A percentile compares a stretch with the other conserved stretches of the same genome.
phyloP scores from a whole-genome alignment of 805 yeast species.

The Saturnispora dispora region DNA sequence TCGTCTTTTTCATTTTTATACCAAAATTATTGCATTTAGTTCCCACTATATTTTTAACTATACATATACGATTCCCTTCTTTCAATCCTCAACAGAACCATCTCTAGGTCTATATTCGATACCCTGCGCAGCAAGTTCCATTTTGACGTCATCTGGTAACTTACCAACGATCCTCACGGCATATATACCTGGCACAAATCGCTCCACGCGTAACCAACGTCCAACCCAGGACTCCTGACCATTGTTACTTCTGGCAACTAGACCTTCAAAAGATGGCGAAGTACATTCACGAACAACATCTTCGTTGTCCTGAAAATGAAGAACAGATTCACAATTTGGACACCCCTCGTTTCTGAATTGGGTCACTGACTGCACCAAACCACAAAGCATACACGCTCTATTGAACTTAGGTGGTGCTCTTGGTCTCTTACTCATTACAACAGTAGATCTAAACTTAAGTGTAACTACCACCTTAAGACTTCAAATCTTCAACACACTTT shows the following conservation, averaged over 20 bases:
- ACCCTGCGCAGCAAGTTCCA: constrained; percentile 64
- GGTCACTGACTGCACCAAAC: constrained; percentile 72
- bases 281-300: constrained; percentile 84
- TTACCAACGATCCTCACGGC: constrained; percentile 92
- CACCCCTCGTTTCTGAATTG: constrained; percentile 80
- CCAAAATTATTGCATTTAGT: neutral
- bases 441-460: neutral
- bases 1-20: neutral
- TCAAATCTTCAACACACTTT: neutral
- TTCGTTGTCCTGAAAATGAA: constrained; percentile 70
- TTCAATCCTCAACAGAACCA: constrained; percentile 49
- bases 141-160: constrained; percentile 76
- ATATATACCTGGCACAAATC: constrained; percentile 80
- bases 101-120: constrained; percentile 89
- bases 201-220: constrained; percentile 86
- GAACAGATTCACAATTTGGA: constrained; percentile 89
- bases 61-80: neutral
- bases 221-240: constrained; percentile 84
- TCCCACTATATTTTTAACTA: neutral
- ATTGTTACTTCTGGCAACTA: constrained; percentile 83
- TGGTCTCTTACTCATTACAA: constrained; percentile 21
- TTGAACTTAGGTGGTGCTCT: constrained; percentile 50
- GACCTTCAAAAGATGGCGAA: constrained; percentile 92
- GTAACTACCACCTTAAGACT: neutral
- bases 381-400: constrained; percentile 97